Percentiles rank a stretch among this genome's conserved stretches.
Evolutionary conservation across 2,329 filamentous ascomycete species (phyloP).

Genomic region (Coniosporium tulheliwenetii): DNA sequence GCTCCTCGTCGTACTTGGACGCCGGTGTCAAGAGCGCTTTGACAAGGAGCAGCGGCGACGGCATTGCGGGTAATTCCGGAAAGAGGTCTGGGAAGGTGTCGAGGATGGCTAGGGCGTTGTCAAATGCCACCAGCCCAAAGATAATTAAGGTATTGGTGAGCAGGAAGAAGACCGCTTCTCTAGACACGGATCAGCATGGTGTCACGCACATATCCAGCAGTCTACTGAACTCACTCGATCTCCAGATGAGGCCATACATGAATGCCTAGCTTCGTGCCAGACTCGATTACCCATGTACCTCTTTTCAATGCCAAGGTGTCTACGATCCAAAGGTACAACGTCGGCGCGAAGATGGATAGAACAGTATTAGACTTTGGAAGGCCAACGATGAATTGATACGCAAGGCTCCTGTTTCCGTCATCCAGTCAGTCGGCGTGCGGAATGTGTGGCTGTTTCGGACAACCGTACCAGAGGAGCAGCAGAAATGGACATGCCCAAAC

Average conservation of each 20-base stretch:
- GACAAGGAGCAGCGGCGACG: slow-evolving; percentile 34
- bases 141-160: slow-evolving; percentile 55
- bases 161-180: slow-evolving; percentile 58
- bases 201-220: not conserved
- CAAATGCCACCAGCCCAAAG: slow-evolving; percentile 52
- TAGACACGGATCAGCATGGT: slow-evolving; percentile 7
- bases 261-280: slow-evolving; percentile 49
- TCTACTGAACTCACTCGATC: slow-evolving; percentile 33
- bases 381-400: slow-evolving; percentile 46
- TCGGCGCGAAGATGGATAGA: slow-evolving; percentile 46
- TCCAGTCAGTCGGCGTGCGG: not conserved
- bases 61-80: slow-evolving; percentile 30
- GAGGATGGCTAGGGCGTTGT: slow-evolving; percentile 51
- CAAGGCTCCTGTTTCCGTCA: slow-evolving; percentile 32
- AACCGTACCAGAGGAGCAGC: slow-evolving; percentile 40
- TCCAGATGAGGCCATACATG: slow-evolving; percentile 51
- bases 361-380: slow-evolving; percentile 43
- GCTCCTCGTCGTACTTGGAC: slow-evolving; percentile 38
- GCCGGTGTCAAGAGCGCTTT: slow-evolving; percentile 34
- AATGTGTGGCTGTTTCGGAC: not conserved
- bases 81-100: slow-evolving; percentile 47
- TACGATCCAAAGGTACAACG: slow-evolving; percentile 55
- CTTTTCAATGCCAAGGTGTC: slow-evolving; percentile 51
- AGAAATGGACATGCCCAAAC: slow-evolving; percentile 53
- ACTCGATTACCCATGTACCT: slow-evolving; percentile 57